phyloP scores from a whole-genome alignment of 331 rosid genomes.

The Stylosanthes scabra region DNA sequence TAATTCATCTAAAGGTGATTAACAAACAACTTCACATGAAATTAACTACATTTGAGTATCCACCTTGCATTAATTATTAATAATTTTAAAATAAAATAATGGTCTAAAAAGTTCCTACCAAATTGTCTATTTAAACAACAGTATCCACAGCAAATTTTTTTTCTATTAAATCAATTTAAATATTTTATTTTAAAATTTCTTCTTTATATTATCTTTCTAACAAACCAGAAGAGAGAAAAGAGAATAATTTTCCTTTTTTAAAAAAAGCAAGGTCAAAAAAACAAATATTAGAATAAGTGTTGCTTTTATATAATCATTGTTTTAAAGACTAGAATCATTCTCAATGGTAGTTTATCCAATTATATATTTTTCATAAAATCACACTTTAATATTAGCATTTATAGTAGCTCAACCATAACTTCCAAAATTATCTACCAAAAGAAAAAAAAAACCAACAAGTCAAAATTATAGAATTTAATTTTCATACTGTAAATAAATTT shows the following conservation, averaged over 20 bases:
- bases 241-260: not conserved
- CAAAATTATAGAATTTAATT: not conserved
- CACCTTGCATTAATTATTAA: no score
- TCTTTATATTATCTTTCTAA: not conserved
- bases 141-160: not conserved
- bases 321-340: slow-evolving; percentile 13
- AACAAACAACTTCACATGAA: no score
- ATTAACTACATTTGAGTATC: no score
- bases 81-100: no score
- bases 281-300: no score
- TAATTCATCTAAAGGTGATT: no score
- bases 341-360: not conserved
- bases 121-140: slow-evolving; percentile 5
- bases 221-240: not conserved
- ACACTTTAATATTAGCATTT: not conserved
- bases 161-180: no score
- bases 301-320: no score
- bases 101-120: not conserved
- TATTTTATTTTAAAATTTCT: not conserved
- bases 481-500: not conserved
- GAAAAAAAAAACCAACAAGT: not conserved
- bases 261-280: no score
- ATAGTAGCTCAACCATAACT: slow-evolving; percentile 31
- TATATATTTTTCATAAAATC: not conserved
- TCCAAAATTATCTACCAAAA: not conserved